Conservation (phyloP, 2,329 filamentous ascomycete species). For the Chrysoporthe puriensis region DNA sequence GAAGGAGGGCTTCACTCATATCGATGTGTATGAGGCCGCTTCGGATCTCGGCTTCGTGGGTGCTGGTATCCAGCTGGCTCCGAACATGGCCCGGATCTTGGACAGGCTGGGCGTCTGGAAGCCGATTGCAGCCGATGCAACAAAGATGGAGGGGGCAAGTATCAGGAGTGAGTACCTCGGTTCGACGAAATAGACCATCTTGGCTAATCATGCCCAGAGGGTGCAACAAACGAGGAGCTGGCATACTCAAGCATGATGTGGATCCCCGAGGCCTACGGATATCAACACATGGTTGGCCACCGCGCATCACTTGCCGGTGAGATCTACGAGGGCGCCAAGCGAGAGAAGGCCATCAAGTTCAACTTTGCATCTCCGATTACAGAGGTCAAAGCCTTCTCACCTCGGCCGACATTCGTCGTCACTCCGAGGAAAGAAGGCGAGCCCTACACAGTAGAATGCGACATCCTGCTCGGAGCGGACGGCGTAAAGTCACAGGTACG, state of each 20-base stretch:
- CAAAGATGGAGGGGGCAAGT: constrained; percentile 25
- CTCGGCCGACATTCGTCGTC: constrained; percentile 56
- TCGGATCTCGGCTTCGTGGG: constrained; percentile 79
- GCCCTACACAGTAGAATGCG: constrained; percentile 50
- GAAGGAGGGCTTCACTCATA: constrained; percentile 73
- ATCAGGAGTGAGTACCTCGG: constrained; percentile 22
- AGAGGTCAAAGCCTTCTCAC: constrained; percentile 52
- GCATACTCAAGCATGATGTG: constrained; percentile 62
- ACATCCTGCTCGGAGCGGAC: constrained; percentile 57
- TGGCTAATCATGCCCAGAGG: constrained; percentile 44
- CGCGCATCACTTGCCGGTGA: constrained; percentile 60
- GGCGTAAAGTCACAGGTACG: constrained; percentile 56
- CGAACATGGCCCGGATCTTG: constrained; percentile 79
- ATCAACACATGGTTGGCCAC: constrained; percentile 69
- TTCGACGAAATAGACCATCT: background rate
- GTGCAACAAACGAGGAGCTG: constrained; percentile 60
- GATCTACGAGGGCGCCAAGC: constrained; percentile 61
- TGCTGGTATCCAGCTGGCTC: constrained; percentile 82
- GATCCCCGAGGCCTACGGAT: constrained; percentile 59
- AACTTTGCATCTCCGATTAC: constrained; percentile 55
- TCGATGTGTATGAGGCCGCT: constrained; percentile 75
- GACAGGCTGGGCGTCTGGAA: constrained; percentile 43
- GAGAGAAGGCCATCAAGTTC: constrained; percentile 59
- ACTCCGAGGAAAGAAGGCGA: constrained; percentile 48
- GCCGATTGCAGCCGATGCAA: constrained; percentile 26